phyloP scores from a whole-genome alignment of 2,329 filamentous ascomycete species.

The Penicillium sp. region DNA sequence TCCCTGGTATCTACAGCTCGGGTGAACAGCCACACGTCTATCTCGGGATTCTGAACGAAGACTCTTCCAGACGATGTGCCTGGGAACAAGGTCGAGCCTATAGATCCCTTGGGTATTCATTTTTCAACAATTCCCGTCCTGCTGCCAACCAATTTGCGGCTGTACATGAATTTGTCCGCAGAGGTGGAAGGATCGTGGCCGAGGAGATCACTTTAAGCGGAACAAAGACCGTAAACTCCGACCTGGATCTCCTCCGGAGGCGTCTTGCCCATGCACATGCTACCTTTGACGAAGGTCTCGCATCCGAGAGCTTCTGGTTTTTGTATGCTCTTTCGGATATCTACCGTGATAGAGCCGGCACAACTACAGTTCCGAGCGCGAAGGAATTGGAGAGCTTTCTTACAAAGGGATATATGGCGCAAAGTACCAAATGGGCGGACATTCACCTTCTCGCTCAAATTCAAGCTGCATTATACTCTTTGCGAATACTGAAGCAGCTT shows the following conservation, averaged over 20 bases:
- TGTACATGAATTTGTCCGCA: slow-evolving; percentile 39
- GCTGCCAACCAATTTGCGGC: slow-evolving; percentile 17
- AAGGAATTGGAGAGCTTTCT: slow-evolving; percentile 32
- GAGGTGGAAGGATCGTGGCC: slow-evolving; percentile 37
- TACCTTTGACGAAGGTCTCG: slow-evolving; percentile 11
- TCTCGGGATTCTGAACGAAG: slow-evolving; percentile 63
- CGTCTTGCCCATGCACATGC: slow-evolving; percentile 24
- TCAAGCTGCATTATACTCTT: slow-evolving; percentile 61
- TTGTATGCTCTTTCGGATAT: slow-evolving; percentile 38
- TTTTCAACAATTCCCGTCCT: slow-evolving; percentile 45
- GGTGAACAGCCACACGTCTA: slow-evolving; percentile 53
- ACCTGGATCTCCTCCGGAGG: slow-evolving; percentile 22
- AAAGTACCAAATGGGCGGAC: slow-evolving; percentile 55
- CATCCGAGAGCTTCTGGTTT: slow-evolving; percentile 32
- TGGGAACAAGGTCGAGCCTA: slow-evolving; percentile 56
- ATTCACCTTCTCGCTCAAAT: slow-evolving; percentile 63
- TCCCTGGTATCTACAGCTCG: slow-evolving; percentile 19
- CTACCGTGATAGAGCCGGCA: slow-evolving; percentile 18
- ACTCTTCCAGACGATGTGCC: slow-evolving; percentile 54
- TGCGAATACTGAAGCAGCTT: slow-evolving; percentile 60
- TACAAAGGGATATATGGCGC: slow-evolving; percentile 28
- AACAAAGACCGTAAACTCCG: slow-evolving; percentile 18
- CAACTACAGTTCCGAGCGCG: slow-evolving; percentile 16
- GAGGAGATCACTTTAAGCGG: slow-evolving; percentile 29
- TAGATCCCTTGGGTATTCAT: slow-evolving; percentile 57